These are phyloP conservation scores for Colletotrichum chlorophyti DNA, from an alignment of 2,329 filamentous ascomycete genomes.

Conservation along the genomic window DNA sequence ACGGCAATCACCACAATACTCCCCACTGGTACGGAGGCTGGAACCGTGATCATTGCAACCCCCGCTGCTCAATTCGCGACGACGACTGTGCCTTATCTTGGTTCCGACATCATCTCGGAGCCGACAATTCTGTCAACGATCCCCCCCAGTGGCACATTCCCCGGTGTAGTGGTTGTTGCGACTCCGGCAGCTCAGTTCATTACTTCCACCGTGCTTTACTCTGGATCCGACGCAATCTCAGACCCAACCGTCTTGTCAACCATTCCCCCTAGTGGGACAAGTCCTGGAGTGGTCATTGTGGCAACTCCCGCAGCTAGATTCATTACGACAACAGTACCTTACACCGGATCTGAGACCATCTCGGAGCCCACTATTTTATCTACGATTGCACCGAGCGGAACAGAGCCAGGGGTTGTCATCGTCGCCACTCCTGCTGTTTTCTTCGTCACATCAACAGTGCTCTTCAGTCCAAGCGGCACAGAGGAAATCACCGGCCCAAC, in stretches of 20 bases:
- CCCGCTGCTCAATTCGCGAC: neutral
- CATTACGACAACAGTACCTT: conserved; percentile 14
- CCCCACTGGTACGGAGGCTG: neutral
- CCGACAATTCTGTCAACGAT: neutral
- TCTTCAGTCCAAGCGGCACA: conserved; percentile 6
- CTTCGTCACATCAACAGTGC: conserved; percentile 15
- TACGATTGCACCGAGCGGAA: conserved; percentile 10
- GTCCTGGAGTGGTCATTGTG: conserved; percentile 13
- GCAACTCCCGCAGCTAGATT: neutral
- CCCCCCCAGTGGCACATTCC: neutral
- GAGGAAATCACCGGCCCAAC: neutral
- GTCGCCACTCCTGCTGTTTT: neutral
- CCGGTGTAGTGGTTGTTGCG: neutral
- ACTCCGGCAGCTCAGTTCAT: neutral
- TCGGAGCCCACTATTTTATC: neutral
- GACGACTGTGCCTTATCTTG: neutral
- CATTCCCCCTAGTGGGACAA: conserved; percentile 4
- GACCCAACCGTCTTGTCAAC: neutral
- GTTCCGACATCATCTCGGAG: neutral
- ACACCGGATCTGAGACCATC: neutral
- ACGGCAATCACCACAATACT: neutral
- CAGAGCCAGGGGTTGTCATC: conserved; percentile 15
- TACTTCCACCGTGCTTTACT: neutral
- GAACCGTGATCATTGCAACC: neutral
- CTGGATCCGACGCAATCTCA: neutral